Base-by-base conservation (phyloP, 192 early-diverging fungal species). In the Glomus cerebriforme region DNA sequence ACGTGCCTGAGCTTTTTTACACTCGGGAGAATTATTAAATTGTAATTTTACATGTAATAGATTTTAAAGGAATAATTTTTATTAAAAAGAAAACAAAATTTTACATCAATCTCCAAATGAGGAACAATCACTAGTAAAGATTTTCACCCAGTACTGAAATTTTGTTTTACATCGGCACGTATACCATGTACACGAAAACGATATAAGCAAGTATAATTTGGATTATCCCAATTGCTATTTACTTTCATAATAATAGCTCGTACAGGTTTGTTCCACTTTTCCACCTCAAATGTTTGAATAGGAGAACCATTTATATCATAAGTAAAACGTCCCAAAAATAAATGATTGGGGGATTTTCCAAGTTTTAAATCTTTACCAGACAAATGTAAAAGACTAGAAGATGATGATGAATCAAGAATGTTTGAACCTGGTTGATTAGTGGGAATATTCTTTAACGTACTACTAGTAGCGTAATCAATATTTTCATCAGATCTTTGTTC, bases 191-290 rank as follows among this genome's bases (percentile, higher is more conserved):
- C 89, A 35, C 92, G 91, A 64, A 94, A 87, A 59, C 93, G 90
- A 81, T 94, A 94, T 54, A 94, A 45, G 62, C 92, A 93, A 7
- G 93, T 94, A 77, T 91, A 90, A 19, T 87, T 80, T n/a, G 85
- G 83, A 76, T 94, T 83, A 7, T 92, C 92, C 91, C 92, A 92
- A 82, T 94, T 94, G 59, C 87, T 88, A 26, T 84, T 87, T 73
- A 94, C 75, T 43, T 87, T 87, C 47, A 94, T 77, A 12, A 90
- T 82, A 26, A 92, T 83, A 73, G 88, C 83, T 62, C 80, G 24
- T 80, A 87, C 49, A 85, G 69, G 66, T 82, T 78, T 58, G 85
- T 82, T 72, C 73, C 73, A 19, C 75, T 70, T 47, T 67, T 73
- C 63, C 58, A 75, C 54, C 15, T 75, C 73, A 34, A 59, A 75